These are phyloP conservation scores for Physcomitrellopsis africana DNA, from an alignment of 225 moss, liverwort and hornwort genomes.

Conservation along the genomic window DNA sequence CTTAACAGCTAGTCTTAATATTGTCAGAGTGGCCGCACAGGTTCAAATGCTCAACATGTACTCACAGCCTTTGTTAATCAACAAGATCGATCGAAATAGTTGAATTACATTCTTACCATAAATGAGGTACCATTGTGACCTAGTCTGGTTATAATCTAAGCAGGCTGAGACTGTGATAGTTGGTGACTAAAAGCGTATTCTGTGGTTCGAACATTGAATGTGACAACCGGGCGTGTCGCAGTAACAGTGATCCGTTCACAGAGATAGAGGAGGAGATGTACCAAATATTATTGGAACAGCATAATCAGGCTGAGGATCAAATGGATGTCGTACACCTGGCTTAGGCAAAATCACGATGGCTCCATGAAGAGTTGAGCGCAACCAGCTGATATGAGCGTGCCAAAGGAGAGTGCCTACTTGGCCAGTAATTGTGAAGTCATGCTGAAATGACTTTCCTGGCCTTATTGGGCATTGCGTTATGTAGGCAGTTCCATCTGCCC, in stretches of 20 bases:
- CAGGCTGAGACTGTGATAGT: neutral
- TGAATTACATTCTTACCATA: no score
- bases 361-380: conserved; percentile 65
- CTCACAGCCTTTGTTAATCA: neutral
- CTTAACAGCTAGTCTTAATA: neutral
- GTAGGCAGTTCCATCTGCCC: conserved; percentile 71
- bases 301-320: conserved; percentile 45
- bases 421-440: conserved; percentile 56
- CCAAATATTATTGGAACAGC: conserved; percentile 54
- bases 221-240: neutral
- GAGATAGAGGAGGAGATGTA: neutral
- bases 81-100: no score
- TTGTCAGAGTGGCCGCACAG: no score
- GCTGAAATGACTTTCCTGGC: conserved; percentile 9
- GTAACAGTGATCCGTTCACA: neutral
- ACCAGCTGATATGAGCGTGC: conserved; percentile 71
- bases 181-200: neutral
- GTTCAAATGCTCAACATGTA: no score
- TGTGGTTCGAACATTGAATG: neutral
- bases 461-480: conserved; percentile 68
- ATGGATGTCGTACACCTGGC: conserved; percentile 40
- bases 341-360: conserved; percentile 54
- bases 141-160: neutral
- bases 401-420: conserved; percentile 66
- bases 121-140: neutral